Conservation (phyloP, 2,329 filamentous ascomycete genomes). For the Nemania sp. region DNA sequence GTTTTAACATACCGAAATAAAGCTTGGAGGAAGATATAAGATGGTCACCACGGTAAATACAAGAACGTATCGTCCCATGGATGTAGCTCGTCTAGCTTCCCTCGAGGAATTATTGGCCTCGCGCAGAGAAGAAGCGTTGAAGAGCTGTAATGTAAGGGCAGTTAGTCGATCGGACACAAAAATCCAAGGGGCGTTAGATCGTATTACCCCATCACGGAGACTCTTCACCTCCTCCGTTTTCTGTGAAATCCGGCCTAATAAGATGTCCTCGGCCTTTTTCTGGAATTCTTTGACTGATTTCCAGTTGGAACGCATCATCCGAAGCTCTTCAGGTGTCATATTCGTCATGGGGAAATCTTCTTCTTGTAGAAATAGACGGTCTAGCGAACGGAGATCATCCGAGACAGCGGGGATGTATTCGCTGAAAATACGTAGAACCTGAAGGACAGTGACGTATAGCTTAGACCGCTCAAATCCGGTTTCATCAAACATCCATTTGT, state of each 20-base stretch:
- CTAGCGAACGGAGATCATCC: neutral
- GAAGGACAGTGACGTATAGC: conserved; percentile 9
- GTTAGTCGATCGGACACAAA: neutral
- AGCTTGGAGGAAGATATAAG: conserved; percentile 17
- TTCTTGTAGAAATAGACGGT: neutral
- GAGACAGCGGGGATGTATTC: neutral
- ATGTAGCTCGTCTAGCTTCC: neutral
- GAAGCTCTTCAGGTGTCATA: conserved; percentile 1
- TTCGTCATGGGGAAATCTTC: neutral
- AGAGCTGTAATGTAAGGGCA: neutral
- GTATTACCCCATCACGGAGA: conserved; percentile 19
- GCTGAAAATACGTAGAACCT: conserved; percentile 11
- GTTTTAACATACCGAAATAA: conserved; percentile 11
- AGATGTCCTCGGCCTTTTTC: neutral
- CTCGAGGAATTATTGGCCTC: conserved; percentile 7
- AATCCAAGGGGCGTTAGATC: neutral
- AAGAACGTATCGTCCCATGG: conserved; percentile 14
- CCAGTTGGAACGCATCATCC: conserved; percentile 6
- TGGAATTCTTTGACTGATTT: neutral
- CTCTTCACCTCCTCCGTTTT: conserved; percentile 26
- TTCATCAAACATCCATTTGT: neutral
- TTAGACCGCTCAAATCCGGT: neutral
- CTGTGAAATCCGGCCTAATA: neutral
- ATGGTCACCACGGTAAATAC: conserved; percentile 20
- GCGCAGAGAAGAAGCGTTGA: conserved; percentile 7